A percentile compares a stretch with the other conserved stretches of the same genome.
Conservation (phyloP, 2,329 filamentous ascomycete species). For the Diaporthe aspalathi region DNA sequence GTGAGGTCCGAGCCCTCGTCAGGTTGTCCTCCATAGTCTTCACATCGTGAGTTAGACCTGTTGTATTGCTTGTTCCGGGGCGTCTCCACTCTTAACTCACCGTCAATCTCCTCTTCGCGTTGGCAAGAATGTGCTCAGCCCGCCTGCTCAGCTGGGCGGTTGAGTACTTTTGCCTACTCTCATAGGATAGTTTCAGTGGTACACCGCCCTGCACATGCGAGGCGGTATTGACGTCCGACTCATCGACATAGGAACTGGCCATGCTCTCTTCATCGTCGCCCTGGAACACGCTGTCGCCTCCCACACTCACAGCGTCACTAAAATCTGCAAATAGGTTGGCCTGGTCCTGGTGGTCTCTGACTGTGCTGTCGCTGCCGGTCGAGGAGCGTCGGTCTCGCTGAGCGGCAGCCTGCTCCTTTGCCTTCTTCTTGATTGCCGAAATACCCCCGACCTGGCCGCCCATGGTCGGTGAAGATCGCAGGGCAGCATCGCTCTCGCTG, state of each 20-base stretch:
- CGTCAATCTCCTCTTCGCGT: conserved; percentile 89
- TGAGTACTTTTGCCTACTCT: conserved; percentile 72
- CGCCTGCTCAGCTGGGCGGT: conserved; percentile 82
- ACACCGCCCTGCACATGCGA: not conserved
- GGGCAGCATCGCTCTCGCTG: conserved; percentile 49
- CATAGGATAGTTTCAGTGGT: conserved; percentile 40
- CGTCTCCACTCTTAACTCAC: conserved; percentile 64
- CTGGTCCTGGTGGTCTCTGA: conserved; percentile 62
- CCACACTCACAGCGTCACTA: conserved; percentile 69
- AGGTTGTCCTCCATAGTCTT: conserved; percentile 96
- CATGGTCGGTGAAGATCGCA: conserved; percentile 60
- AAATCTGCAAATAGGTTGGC: conserved; percentile 65
- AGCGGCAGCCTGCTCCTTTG: conserved; percentile 51
- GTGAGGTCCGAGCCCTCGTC: conserved; percentile 77
- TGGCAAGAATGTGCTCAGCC: conserved; percentile 90
- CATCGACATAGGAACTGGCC: conserved; percentile 66
- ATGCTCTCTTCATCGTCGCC: conserved; percentile 76
- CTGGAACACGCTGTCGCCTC: conserved; percentile 72
- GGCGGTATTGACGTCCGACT: conserved; percentile 45
- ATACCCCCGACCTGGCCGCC: conserved; percentile 48
- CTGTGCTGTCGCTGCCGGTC: conserved; percentile 70
- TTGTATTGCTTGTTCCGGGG: not conserved
- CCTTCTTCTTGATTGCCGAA: conserved; percentile 58
- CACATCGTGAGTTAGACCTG: conserved; percentile 42
- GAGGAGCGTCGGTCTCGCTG: conserved; percentile 65